Base-by-base conservation (phyloP, 768 basidiomycete genomes). In the Lactifluus subvellereus region DNA sequence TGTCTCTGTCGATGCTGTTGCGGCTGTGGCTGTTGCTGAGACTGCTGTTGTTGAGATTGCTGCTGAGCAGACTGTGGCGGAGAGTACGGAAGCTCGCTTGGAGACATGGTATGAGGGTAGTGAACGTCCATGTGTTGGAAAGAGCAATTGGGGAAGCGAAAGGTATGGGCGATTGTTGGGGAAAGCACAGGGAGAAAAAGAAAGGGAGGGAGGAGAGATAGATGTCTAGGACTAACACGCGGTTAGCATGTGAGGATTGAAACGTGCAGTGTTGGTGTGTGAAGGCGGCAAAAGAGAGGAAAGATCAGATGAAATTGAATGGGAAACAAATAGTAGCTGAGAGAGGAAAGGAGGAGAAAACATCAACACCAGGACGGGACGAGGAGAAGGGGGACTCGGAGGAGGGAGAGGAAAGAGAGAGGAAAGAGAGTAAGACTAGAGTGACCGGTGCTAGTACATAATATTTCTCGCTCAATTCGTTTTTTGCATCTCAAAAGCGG, bases 61-160 rank as follows among this genome's bases (percentile, higher is more conserved):
- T 72, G 72, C 57, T 74, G 65, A 38, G 59, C 67, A 18, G 72
- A 70, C 57, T 70, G 68, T 22, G 59, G 67, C 30, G 69, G 71
- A 38, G 72, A 66, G 66, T 74, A 77, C 65, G 72, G 73, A 40
- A 67, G 64, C 61, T 72, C 71, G 60, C 59, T 59, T 50, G 69
- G 59, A 64, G 72, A 70, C 71, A 72, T 71, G 60, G 64, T 57
- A 65, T 65, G 65, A 47, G 69, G 57, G 48, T 66, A 70, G 69
- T 69, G 66, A 50, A 66, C 37, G 69, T 72, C 71, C 71, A 72
- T 72, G 66, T 65, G 69, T 56, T 56, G 53, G 54, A 35, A 48
- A 43, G 55, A 54, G 55, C 5, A 37, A 40, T 3, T 52, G 60
- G 56, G 56, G 60, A 51, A 48, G 59, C 20, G 37, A 58, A 38